phyloP scores from a whole-genome alignment of 2,329 filamentous ascomycete species.

The Sclerotinia spermophila region DNA sequence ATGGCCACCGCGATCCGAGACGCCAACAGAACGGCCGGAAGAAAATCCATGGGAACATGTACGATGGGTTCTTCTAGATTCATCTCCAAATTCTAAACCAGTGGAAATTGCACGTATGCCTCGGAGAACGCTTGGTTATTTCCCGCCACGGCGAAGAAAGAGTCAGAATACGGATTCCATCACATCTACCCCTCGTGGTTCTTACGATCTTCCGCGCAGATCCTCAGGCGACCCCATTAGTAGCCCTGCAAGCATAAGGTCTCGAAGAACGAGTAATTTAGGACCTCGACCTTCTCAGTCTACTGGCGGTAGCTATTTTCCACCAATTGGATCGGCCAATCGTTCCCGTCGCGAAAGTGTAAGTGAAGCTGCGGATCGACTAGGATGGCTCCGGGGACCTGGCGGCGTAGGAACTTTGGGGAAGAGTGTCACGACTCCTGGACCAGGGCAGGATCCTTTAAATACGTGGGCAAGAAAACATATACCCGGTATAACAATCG shows the following conservation, averaged over 20 bases:
- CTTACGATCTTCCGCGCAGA: conserved; percentile 29
- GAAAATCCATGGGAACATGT: conserved; percentile 80
- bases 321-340: conserved; percentile 29
- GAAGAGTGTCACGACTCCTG: conserved; percentile 66
- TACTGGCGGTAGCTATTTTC: conserved; percentile 32
- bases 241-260: conserved; percentile 29
- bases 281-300: conserved; percentile 26
- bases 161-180: conserved; percentile 58
- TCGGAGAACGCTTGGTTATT: conserved; percentile 79
- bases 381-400: conserved; percentile 71
- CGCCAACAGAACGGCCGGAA: conserved; percentile 33
- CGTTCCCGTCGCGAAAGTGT: conserved; percentile 35
- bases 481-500: conserved; percentile 72
- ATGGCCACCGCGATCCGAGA: conserved; percentile 31
- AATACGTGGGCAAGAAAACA: conserved; percentile 83
- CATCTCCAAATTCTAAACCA: conserved; percentile 56
- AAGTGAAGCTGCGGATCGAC: conserved; percentile 41
- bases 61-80: conserved; percentile 80
- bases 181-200: conserved; percentile 55
- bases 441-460: conserved; percentile 78
- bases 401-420: conserved; percentile 84
- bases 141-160: conserved; percentile 83
- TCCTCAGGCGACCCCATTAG: conserved; percentile 25
- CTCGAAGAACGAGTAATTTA: conserved; percentile 30
- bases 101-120: conserved; percentile 85